Evolutionary conservation across 352 stramenopile genomes (phyloP).

Genomic region (Globisporangium emineosum): DNA sequence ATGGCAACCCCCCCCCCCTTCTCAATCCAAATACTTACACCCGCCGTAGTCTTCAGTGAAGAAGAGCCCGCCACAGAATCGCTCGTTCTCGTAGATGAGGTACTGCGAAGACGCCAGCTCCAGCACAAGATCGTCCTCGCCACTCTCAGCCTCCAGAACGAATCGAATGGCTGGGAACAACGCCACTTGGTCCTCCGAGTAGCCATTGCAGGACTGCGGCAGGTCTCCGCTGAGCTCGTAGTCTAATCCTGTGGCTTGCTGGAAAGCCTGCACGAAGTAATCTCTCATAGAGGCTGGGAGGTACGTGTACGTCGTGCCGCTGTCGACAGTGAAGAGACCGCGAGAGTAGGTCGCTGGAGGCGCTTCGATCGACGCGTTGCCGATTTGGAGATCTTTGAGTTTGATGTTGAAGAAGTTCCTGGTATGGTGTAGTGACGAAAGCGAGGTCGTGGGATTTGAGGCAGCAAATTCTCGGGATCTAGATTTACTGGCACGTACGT

Average conservation of each 20-base stretch:
- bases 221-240: neutral
- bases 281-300: slow-evolving; percentile 23
- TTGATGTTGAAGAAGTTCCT: slow-evolving; percentile 19
- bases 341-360: neutral
- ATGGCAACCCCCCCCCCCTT: too few relatives aligned
- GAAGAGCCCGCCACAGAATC: slow-evolving; percentile 36
- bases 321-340: slow-evolving; percentile 39
- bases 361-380: slow-evolving; percentile 21
- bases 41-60: slow-evolving; percentile 34
- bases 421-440: neutral
- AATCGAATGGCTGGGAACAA: slow-evolving; percentile 36
- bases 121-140: slow-evolving; percentile 26
- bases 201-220: slow-evolving; percentile 15
- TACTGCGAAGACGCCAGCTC: slow-evolving; percentile 31
- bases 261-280: slow-evolving; percentile 28
- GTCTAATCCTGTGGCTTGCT: slow-evolving; percentile 20
- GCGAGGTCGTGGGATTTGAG: neutral
- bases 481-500: slow-evolving; percentile 19
- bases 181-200: slow-evolving; percentile 24
- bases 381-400: slow-evolving; percentile 33
- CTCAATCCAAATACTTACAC: slow-evolving; percentile 20
- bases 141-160: slow-evolving; percentile 27
- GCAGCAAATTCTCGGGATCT: neutral
- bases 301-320: slow-evolving; percentile 38
- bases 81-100: slow-evolving; percentile 27